These are phyloP conservation scores for Ciborinia camelliae DNA, from an alignment of 2,329 filamentous ascomycete species.

Conservation along the genomic window DNA sequence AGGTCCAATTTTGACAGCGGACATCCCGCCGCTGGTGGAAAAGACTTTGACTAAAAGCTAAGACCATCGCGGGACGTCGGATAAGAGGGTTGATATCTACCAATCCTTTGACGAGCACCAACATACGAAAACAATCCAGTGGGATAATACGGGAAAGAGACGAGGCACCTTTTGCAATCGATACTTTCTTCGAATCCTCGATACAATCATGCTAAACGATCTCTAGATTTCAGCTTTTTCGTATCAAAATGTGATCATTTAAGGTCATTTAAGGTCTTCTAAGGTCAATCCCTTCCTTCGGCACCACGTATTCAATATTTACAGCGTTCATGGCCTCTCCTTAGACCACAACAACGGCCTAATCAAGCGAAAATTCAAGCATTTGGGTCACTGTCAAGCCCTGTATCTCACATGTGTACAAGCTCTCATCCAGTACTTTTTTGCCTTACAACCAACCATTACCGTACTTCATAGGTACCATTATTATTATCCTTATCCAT, in stretches of 20 bases:
- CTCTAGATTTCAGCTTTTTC: background rate
- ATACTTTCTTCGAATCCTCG: background rate
- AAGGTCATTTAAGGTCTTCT: too few species aligned
- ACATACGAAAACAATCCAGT: background rate
- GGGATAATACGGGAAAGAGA: too few species aligned
- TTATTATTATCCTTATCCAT: too few species aligned
- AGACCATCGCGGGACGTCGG: background rate
- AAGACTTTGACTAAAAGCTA: background rate
- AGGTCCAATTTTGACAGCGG: background rate
- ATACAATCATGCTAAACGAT: background rate
- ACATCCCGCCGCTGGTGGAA: slow-evolving; percentile 6
- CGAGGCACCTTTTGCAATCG: background rate
- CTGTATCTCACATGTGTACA: slow-evolving; percentile 5
- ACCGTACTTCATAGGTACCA: too few species aligned
- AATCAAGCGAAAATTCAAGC: background rate
- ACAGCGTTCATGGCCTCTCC: slow-evolving; percentile 5
- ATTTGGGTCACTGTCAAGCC: background rate
- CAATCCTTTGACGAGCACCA: background rate
- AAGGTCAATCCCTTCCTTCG: background rate
- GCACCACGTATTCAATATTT: slow-evolving; percentile 13
- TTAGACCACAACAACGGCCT: slow-evolving; percentile 2
- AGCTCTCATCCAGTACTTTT: slow-evolving; percentile 11
- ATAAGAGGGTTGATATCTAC: background rate
- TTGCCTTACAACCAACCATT: background rate
- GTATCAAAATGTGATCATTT: background rate